Conservation (phyloP, 2,329 filamentous ascomycete genomes). For the Alternaria triticina region DNA sequence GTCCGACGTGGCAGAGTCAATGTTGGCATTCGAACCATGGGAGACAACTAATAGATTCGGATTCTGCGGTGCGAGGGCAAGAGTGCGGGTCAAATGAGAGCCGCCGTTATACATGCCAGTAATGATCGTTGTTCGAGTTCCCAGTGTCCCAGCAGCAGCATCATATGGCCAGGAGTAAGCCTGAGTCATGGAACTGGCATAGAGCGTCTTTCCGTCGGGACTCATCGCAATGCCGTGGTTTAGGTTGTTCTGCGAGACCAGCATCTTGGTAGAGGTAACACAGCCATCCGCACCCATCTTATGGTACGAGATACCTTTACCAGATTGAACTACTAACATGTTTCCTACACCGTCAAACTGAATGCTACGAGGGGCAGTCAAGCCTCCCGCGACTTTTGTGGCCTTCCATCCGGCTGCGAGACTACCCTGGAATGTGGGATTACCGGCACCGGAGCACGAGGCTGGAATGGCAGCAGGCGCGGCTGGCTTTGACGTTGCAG, state of each 20-base stretch:
- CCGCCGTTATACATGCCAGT: conserved; percentile 65
- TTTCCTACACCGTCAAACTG: conserved; percentile 41
- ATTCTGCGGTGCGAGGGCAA: conserved; percentile 63
- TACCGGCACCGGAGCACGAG: conserved; percentile 38
- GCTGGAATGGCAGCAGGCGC: conserved; percentile 35
- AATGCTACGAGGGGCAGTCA: conserved; percentile 41
- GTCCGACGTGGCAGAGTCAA: conserved; percentile 61
- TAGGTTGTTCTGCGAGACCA: conserved; percentile 42
- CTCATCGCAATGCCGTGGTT: conserved; percentile 61
- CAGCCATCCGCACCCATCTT: conserved; percentile 38
- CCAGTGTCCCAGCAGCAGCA: conserved; percentile 54
- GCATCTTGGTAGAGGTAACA: conserved; percentile 39
- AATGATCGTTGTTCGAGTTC: conserved; percentile 60
- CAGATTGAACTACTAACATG: conserved; percentile 43
- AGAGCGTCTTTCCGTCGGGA: conserved; percentile 55
- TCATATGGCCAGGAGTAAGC: conserved; percentile 72
- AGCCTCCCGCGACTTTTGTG: conserved; percentile 38
- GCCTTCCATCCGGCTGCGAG: conserved; percentile 43
- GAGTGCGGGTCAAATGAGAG: conserved; percentile 68
- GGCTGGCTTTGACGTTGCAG: conserved; percentile 21
- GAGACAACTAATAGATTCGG: conserved; percentile 68
- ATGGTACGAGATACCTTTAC: conserved; percentile 43
- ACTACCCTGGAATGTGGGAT: conserved; percentile 27
- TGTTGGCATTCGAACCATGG: conserved; percentile 67
- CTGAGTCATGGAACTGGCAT: conserved; percentile 62